These are phyloP conservation scores for Halenospora varia DNA, from an alignment of 495 filamentous ascomycete genomes.

Conservation along the genomic window DNA sequence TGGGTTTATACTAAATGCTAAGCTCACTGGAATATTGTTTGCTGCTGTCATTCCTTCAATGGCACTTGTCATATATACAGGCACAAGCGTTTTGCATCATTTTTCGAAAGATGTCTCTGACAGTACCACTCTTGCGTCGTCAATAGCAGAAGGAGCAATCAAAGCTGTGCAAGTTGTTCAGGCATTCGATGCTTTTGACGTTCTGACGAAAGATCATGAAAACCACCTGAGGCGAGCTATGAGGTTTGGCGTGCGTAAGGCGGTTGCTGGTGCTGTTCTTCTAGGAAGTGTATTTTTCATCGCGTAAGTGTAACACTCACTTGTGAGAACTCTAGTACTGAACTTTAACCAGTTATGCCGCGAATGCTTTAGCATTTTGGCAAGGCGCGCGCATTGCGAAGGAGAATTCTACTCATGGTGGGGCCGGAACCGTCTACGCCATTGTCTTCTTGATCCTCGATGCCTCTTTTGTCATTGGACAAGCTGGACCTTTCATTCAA, in stretches of 20 bases:
- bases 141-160: slow-evolving; percentile 46
- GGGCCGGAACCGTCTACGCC: slow-evolving; percentile 53
- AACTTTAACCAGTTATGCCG: slow-evolving; percentile 38
- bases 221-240: slow-evolving; percentile 38
- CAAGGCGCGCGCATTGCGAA: slow-evolving; percentile 54
- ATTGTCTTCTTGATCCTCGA: slow-evolving; percentile 65
- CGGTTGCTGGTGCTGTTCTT: slow-evolving; percentile 52
- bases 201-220: slow-evolving; percentile 41
- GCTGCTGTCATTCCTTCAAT: slow-evolving; percentile 54
- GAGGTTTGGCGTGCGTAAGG: slow-evolving; percentile 54
- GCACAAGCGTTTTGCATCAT: slow-evolving; percentile 56
- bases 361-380: slow-evolving; percentile 65
- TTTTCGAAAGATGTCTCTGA: slow-evolving; percentile 51
- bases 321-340: background rate
- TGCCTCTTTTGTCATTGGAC: slow-evolving; percentile 56
- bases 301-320: slow-evolving; percentile 34
- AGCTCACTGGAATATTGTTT: slow-evolving; percentile 60
- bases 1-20: slow-evolving; percentile 53
- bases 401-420: slow-evolving; percentile 39
- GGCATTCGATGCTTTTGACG: slow-evolving; percentile 43
- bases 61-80: slow-evolving; percentile 43
- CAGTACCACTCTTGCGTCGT: slow-evolving; percentile 40
- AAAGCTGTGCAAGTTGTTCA: slow-evolving; percentile 47
- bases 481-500: slow-evolving; percentile 60
- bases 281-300: slow-evolving; percentile 66